Base-by-base conservation (phyloP, 768 basidiomycete genomes). In the Lanmaoa rubissima region DNA sequence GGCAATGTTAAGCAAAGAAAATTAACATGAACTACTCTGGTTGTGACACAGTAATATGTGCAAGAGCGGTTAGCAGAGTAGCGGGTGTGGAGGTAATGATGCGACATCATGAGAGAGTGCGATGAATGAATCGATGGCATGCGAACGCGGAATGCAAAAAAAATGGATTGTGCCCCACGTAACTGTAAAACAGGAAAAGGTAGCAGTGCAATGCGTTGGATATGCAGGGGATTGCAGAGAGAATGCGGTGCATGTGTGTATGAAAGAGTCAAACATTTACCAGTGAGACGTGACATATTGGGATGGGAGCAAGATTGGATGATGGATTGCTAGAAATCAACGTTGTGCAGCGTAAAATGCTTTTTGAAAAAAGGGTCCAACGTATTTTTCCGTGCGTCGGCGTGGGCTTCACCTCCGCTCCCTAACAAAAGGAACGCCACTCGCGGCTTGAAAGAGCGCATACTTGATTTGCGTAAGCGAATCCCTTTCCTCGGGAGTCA, bases 371-470 rank as follows among this genome's bases (percentile, higher is more conserved):
- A 60, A 58, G n/a, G 26, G 48, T 55, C 34, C 54, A 39, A 36
- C 6, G 28, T 38, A 12, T n/a, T 44, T 53, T 48, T 49, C 40
- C 44, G 17, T 44, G 40, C 13, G 46, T 43, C 35, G 8, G 51
- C 36, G 51, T 21, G 26, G 24, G 17, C 17, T 36, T 72, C 36
- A 74, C 58, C 71, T 69, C 46, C 68, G 64, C 7, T 71, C 60
- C 65, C 59, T 73, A 60, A 56, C 76, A 72, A 61, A 75, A 64
- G 55, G 73, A 16, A 74, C 70, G 14, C 72, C 70, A 19, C 73
- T 73, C 35, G 61, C 76, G 38, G 76, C 74, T 59, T 82, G 80
- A 64, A 84, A 84, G 54, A 86, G 73, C 19, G 77, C 78, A 50
- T 69, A 74, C 69, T 83, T 84, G 63, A 86, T 74, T 46, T 76